Evolutionary conservation across 345 rosid genomes (phyloP).

Genomic region (Raphanus sativus): DNA sequence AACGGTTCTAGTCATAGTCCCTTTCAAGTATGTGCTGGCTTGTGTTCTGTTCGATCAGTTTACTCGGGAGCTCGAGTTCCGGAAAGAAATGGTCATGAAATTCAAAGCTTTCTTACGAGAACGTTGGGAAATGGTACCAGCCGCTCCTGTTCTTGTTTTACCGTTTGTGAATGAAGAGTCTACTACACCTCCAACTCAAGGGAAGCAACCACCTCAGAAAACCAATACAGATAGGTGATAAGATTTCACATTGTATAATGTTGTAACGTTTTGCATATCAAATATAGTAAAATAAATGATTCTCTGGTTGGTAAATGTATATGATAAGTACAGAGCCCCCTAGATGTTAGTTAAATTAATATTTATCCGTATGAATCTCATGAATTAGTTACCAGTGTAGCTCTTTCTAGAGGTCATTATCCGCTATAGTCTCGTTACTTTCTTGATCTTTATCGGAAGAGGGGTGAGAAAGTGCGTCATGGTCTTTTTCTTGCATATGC

Average conservation of each 20-base stretch:
- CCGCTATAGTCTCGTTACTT: not conserved
- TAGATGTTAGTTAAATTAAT: constrained; percentile 5
- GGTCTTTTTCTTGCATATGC: constrained; percentile 25
- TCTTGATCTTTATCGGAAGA: constrained; percentile 25
- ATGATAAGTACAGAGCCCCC: constrained; percentile 13
- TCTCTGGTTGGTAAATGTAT: constrained; percentile 24
- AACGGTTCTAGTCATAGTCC: constrained; percentile 56
- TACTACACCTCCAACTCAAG: constrained; percentile 35
- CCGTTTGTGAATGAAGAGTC: constrained; percentile 59
- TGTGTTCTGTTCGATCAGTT: constrained; percentile 70
- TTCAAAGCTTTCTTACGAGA: constrained; percentile 62
- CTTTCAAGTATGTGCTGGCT: constrained; percentile 80
- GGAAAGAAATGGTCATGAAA: constrained; percentile 70
- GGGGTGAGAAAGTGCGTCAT: constrained; percentile 10
- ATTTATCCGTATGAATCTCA: not conserved
- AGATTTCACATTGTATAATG: constrained; percentile 29
- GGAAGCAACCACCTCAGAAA: constrained; percentile 40
- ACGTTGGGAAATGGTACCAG: constrained; percentile 87
- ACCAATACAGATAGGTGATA: constrained; percentile 37
- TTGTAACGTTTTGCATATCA: constrained; percentile 12
- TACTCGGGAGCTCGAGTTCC: constrained; percentile 83
- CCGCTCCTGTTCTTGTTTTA: constrained; percentile 75
- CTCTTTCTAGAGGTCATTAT: not conserved
- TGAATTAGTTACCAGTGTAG: not conserved
- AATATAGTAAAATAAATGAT: constrained; percentile 11